Percentiles rank a stretch among this genome's conserved stretches.
Evolutionary conservation across 176 grass and related monocot species (phyloP).

Genomic region (Otatea glauca): DNA sequence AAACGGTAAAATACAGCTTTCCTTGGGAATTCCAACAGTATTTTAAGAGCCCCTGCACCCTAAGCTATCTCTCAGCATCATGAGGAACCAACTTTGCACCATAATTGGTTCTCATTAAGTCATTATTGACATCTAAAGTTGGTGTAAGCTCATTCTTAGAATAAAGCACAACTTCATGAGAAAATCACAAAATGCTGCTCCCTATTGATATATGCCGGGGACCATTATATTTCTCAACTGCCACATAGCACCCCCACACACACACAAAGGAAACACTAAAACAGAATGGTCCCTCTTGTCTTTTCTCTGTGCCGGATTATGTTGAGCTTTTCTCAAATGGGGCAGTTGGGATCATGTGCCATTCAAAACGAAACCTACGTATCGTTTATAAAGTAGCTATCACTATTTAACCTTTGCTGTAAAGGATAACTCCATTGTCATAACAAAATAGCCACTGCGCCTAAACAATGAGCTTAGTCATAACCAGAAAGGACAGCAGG

Average conservation of each 20-base stretch:
- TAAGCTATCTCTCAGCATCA: constrained; percentile 15
- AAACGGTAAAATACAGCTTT: neutral
- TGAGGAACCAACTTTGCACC: constrained; percentile 21
- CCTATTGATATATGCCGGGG: constrained; percentile 29
- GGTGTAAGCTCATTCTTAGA: constrained; percentile 28
- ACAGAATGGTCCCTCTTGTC: constrained; percentile 26
- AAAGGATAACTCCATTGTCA: constrained; percentile 41
- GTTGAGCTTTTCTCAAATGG: constrained; percentile 20
- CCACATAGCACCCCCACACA: neutral
- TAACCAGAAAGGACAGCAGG: constrained; percentile 28
- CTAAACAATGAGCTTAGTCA: constrained; percentile 34
- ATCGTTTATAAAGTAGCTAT: constrained; percentile 34
- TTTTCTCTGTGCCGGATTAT: neutral
- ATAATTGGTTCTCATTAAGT: neutral
- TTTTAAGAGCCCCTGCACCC: neutral
- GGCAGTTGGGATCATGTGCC: constrained; percentile 50
- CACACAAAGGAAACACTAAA: constrained; percentile 27
- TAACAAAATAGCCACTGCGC: constrained; percentile 36
- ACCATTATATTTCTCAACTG: constrained; percentile 44
- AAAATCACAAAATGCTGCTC: constrained; percentile 49
- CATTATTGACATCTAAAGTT: constrained; percentile 16
- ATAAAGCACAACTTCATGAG: constrained; percentile 33
- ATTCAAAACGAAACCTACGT: constrained; percentile 42
- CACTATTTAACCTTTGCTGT: constrained; percentile 39
- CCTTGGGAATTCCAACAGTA: neutral